These are phyloP conservation scores for Antitrichia curtipendula DNA, from an alignment of 225 moss, liverwort and hornwort species.

Conservation along the genomic window DNA sequence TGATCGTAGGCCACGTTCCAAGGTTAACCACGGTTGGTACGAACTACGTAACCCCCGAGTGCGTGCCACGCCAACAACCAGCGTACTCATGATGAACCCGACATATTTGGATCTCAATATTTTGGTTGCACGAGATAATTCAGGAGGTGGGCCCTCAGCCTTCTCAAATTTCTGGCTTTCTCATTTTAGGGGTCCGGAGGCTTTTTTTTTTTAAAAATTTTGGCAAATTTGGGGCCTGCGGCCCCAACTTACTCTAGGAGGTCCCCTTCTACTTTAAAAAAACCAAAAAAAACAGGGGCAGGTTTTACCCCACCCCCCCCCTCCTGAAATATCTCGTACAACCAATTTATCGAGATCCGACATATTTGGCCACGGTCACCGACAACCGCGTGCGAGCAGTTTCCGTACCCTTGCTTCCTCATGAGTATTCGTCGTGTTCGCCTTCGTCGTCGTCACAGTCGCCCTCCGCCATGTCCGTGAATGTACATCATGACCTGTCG, in stretches of 20 bases:
- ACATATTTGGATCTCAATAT: neutral
- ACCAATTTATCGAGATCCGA: too few species aligned
- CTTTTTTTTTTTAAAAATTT: too few species aligned
- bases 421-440: neutral
- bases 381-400: slow-evolving; percentile 24
- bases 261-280: too few species aligned
- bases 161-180: too few species aligned
- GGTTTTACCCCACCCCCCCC: too few species aligned
- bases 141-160: too few species aligned
- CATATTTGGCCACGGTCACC: neutral
- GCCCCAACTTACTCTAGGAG: too few species aligned
- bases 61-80: neutral
- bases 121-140: too few species aligned
- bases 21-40: neutral
- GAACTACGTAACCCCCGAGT: neutral
- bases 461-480: neutral
- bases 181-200: too few species aligned
- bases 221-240: too few species aligned
- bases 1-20: neutral
- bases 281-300: too few species aligned
- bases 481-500: neutral
- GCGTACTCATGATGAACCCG: neutral
- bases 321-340: too few species aligned
- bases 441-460: neutral
- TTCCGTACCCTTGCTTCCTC: neutral